Percentiles rank a stretch among this genome's conserved stretches.
These are phyloP conservation scores for Tillandsia fasciculata DNA, from an alignment of 176 grass and related monocot species.

Conservation along the genomic window DNA sequence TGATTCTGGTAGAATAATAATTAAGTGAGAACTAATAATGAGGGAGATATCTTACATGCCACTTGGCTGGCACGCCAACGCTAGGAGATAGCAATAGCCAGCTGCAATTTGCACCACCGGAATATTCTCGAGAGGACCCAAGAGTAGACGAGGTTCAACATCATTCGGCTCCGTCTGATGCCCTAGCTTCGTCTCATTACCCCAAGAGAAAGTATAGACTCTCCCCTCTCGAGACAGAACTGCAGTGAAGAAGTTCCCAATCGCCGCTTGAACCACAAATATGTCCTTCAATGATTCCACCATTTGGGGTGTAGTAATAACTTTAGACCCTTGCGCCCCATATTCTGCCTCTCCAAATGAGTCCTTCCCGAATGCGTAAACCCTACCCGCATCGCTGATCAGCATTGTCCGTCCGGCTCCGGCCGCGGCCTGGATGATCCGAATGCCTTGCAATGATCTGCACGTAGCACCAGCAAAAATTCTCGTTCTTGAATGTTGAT, in stretches of 20 bases:
- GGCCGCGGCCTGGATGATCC: conserved; percentile 79
- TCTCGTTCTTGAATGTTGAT: conserved; percentile 14
- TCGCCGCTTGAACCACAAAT: conserved; percentile 76
- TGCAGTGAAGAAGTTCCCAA: conserved; percentile 87
- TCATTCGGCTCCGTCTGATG: conserved; percentile 78
- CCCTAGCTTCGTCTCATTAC: conserved; percentile 59
- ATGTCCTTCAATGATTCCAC: conserved; percentile 66
- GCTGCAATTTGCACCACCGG: conserved; percentile 80
- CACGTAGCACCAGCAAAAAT: conserved; percentile 8
- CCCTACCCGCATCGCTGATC: conserved; percentile 70
- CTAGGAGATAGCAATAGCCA: conserved; percentile 82
- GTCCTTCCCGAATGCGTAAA: conserved; percentile 88
- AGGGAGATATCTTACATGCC: conserved; percentile 59
- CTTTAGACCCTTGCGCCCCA: conserved; percentile 43
- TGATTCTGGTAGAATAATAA: neutral
- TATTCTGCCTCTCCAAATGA: conserved; percentile 82
- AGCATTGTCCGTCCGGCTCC: conserved; percentile 75
- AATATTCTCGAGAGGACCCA: conserved; percentile 67
- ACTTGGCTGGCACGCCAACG: conserved; percentile 62
- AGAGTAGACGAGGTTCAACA: conserved; percentile 48
- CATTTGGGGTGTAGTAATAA: conserved; percentile 56
- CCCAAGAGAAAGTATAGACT: conserved; percentile 88
- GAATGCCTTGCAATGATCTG: conserved; percentile 79
- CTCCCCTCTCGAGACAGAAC: conserved; percentile 76
- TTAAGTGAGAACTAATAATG: neutral